A percentile compares a stretch with the other conserved stretches of the same genome.
Conservation (phyloP, 2,329 filamentous ascomycete species). For the Aspergillus sp. region DNA sequence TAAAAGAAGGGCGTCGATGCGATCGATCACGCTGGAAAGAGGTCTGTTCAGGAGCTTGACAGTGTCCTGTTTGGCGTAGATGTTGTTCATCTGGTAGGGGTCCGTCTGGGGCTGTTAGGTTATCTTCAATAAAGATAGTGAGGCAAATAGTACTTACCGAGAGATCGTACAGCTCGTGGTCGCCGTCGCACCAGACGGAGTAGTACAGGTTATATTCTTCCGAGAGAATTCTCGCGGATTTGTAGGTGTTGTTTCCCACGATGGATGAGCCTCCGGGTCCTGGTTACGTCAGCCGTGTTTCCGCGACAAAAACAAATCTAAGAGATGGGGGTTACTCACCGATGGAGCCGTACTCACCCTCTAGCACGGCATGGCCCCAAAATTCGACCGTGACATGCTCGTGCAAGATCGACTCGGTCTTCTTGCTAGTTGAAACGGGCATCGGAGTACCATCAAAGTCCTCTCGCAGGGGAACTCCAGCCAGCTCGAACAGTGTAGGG, state of each 20-base stretch:
- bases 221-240: slow-evolving; percentile 40
- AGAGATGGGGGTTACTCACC: not conserved
- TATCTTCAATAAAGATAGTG: not conserved
- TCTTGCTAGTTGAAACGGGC: slow-evolving; percentile 32
- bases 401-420: slow-evolving; percentile 26
- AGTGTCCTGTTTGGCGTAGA: not conserved
- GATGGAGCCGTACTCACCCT: not conserved
- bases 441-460: slow-evolving; percentile 62
- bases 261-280: not conserved
- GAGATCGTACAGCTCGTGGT: slow-evolving; percentile 45
- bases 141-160: slow-evolving; percentile 15
- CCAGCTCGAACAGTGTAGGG: slow-evolving; percentile 58
- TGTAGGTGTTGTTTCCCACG: slow-evolving; percentile 43
- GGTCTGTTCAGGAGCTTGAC: not conserved
- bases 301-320: no score
- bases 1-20: not conserved
- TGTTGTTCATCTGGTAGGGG: slow-evolving; percentile 5
- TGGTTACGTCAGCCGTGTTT: not conserved
- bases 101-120: not conserved
- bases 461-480: slow-evolving; percentile 41
- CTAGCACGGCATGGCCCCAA: slow-evolving; percentile 47
- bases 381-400: slow-evolving; percentile 62
- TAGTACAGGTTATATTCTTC: slow-evolving; percentile 43
- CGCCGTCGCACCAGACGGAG: slow-evolving; percentile 44
- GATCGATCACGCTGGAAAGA: slow-evolving; percentile 4